These are phyloP conservation scores for Clarireedia monteithiana DNA, from an alignment of 2,329 filamentous ascomycete species.

Conservation along the genomic window DNA sequence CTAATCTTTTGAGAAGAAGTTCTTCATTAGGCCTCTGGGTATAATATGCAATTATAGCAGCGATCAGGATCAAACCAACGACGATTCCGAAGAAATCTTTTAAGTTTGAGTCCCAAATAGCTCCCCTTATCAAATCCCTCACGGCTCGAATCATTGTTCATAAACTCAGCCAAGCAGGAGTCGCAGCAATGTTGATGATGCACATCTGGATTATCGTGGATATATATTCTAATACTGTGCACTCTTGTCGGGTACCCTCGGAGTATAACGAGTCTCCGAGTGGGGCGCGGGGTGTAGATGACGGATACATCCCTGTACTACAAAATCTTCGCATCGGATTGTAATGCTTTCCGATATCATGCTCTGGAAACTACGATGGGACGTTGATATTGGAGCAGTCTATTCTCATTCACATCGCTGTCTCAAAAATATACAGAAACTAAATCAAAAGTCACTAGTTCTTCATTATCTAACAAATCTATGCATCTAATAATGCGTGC, in stretches of 20 bases:
- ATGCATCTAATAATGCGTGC: no score
- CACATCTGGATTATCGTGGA: not conserved
- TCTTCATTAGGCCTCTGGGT: not conserved
- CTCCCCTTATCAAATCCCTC: not conserved
- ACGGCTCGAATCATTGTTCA: not conserved
- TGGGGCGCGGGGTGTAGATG: not conserved
- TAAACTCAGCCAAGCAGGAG: not conserved
- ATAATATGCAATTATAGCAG: not conserved
- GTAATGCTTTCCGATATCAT: not conserved
- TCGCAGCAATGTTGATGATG: not conserved
- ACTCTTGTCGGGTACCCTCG: not conserved
- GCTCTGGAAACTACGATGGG: no score
- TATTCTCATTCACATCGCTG: no score
- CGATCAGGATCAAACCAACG: not conserved
- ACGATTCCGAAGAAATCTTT: not conserved
- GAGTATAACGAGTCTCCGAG: not conserved
- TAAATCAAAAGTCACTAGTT: no score
- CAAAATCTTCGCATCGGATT: not conserved
- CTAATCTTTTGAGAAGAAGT: not conserved
- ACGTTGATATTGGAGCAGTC: no score
- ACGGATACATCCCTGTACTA: not conserved
- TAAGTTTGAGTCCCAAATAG: not conserved
- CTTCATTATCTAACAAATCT: no score
- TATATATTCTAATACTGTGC: not conserved
- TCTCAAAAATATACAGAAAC: no score